Evolutionary conservation across 2,329 filamentous ascomycete genomes (phyloP), one percentile per base, ranked within the genome.

Genomic region (Talaromyces sp.): DNA sequence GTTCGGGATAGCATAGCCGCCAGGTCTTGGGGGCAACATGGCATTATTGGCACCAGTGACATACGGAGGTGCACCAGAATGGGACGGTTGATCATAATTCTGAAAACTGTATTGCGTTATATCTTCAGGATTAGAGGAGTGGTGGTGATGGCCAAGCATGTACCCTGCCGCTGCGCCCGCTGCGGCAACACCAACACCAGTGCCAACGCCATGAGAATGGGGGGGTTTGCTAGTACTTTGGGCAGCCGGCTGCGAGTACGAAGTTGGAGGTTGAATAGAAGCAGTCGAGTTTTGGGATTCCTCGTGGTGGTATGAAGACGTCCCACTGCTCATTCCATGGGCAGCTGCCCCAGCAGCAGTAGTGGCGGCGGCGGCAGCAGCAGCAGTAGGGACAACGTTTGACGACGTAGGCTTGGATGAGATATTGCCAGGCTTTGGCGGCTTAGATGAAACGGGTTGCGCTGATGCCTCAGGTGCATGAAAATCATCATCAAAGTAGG

Each of bases 401-500:
- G 75, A 55, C 35, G 60, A 32, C 45, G 51, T 41, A 6, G 64
- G 60, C 41, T 73, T 74, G 20, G 63, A 55, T 3, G 66, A 63
- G 13, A 47, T 19, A 49, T 67, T 70, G 29, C 60, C 55, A 45
- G 67, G 65, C 35, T 62, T 70, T 0, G 64, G 55, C 16, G 67
- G 65, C 39, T 60, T 62, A 3, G 65, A 51, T 17, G 57, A 54
- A 17, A 58, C 49, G 1, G 59, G 56, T 10, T 57, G 52, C n/a
- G 8, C 41, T 49, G 62, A 48, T n/a, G 35, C 51, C n/a, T 61
- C 65, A 48, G 40, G 51, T 8, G 43, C 56, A 14, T 32, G 29
- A 37, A 51, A 58, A 7, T 56, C 39, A 13, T 64, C 62, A 35
- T 61, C 69, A 36, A 79, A 86, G 67, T 83, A 86, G 13, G 81